Conservation (phyloP, 2,329 filamentous ascomycete species). For the Helotiales sp. region DNA sequence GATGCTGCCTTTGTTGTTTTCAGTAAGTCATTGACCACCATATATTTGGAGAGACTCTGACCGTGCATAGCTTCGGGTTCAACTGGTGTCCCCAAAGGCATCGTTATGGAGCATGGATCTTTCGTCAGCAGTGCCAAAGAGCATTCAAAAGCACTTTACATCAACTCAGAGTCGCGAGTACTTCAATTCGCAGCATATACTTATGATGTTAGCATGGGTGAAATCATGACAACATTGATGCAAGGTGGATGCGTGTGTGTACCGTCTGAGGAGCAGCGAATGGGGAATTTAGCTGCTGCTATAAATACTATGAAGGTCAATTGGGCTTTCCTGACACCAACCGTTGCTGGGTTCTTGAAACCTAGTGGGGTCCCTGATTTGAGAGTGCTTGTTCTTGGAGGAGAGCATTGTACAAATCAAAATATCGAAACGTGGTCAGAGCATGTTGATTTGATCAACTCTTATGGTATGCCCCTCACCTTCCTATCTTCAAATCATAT, state of each 20-base stretch:
- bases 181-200: constrained; percentile 31
- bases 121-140: constrained; percentile 20
- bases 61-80: constrained; percentile 39
- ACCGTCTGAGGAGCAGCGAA: constrained; percentile 34
- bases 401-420: constrained; percentile 52
- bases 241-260: constrained; percentile 33
- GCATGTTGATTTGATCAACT: constrained; percentile 46
- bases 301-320: constrained; percentile 30
- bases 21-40: background rate
- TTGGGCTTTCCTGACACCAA: constrained; percentile 31
- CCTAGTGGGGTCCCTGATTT: constrained; percentile 43
- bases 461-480: constrained; percentile 11
- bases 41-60: constrained; percentile 22
- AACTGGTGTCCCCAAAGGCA: constrained; percentile 34
- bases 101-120: constrained; percentile 28
- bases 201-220: constrained; percentile 32
- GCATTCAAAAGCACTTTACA: constrained; percentile 2
- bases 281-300: constrained; percentile 22
- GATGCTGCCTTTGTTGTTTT: constrained; percentile 12
- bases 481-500: background rate
- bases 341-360: constrained; percentile 37
- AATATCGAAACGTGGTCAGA: constrained; percentile 46
- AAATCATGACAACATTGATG: constrained; percentile 33
- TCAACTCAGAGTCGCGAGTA: constrained; percentile 20
- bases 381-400: constrained; percentile 28